These are phyloP conservation scores for Botrytis hyacinthi DNA, from an alignment of 2,329 filamentous ascomycete genomes.

Conservation along the genomic window DNA sequence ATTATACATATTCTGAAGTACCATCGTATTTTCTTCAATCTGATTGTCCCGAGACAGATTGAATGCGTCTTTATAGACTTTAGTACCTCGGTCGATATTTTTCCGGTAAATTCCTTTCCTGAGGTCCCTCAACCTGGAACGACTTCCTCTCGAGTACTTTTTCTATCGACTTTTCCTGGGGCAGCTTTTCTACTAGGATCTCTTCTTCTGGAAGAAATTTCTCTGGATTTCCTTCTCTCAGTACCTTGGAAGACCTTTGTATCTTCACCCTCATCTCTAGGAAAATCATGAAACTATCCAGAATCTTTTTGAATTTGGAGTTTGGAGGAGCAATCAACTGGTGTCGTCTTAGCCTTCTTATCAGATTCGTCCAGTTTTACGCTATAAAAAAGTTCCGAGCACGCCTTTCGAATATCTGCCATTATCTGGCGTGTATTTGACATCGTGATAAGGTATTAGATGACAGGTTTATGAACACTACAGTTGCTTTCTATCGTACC, in stretches of 20 bases:
- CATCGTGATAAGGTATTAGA: not conserved
- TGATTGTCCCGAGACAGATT: not conserved
- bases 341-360: not conserved
- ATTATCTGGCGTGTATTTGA: not conserved
- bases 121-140: not conserved
- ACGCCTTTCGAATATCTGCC: not conserved
- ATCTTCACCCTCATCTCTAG: not conserved
- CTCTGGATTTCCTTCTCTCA: not conserved
- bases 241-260: not conserved
- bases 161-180: not conserved
- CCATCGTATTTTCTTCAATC: not conserved
- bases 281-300: not conserved
- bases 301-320: not conserved
- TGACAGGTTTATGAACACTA: not conserved
- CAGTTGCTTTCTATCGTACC: not conserved
- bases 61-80: not conserved
- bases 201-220: not conserved
- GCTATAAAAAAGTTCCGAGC: not conserved
- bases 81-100: not conserved
- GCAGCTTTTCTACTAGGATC: not conserved
- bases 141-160: not conserved
- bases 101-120: not conserved
- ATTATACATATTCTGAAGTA: not conserved
- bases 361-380: rapidly evolving
- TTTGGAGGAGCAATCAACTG: no score